Base-by-base conservation (phyloP, 31 red algal genomes). In the Pterothamnion heteromorphum region DNA sequence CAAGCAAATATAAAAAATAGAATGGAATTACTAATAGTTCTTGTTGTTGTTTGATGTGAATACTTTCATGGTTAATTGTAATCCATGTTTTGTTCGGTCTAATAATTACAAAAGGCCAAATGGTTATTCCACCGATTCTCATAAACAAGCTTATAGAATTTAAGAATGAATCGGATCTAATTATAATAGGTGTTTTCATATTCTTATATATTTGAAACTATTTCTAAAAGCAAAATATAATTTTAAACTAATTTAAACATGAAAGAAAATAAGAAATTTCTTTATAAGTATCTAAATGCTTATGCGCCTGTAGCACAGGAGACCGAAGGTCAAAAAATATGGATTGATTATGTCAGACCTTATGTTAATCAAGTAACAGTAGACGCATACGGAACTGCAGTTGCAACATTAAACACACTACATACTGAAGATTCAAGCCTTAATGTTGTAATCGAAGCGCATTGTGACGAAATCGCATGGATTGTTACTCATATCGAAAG, bases 301-400 rank as follows among this genome's bases (percentile, higher is more conserved):
- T 32, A 26, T 90, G 57, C 87, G 57, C 87, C 87, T 30, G 71
- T 44, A 22, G 87, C 38, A 74, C 71, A 74, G 57, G 87, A 90
- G 71, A 35, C 43, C 28, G 38, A 36, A 34, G 87, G 87, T 33
- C 87, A 90, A 35, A 90, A 90, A 90, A 32, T 90, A 74, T 90
- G 87, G 87, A 74, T 90, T 24, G 87, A 90, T 24, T 90, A 90
- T 90, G 23, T 90, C 43, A 90, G 71, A 90, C 87, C 87, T 74
- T 90, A 90, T 39, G 34, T 90, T 57, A 44, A 90, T 74, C 38
- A 90, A 74, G 23, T 30, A 27, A 32, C 57, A 33, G 28, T 90
- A 74, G 87, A 90, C 34, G 34, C 57, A 30, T 90, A 90, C 44
- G 87, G 87, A 38, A 90, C 87, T 74, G 87, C 44, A 74, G 57